Percentiles rank a stretch among this genome's conserved stretches.
Evolutionary conservation across 2,329 filamentous ascomycete genomes (phyloP).

Genomic region (Verticillium alfalfae): DNA sequence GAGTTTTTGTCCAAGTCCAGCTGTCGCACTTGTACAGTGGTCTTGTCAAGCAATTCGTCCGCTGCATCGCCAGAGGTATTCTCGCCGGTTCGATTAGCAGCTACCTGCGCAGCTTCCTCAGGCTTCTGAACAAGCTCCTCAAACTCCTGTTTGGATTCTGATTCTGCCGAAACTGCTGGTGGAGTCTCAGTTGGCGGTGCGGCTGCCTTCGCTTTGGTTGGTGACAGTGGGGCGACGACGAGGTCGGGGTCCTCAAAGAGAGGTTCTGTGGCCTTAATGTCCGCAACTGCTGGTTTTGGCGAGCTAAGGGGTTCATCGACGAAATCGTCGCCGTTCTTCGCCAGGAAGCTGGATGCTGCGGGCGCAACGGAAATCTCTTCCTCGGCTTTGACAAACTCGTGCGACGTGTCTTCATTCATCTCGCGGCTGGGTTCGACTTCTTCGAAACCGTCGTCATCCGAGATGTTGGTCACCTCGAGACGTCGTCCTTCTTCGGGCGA

Average conservation of each 20-base stretch:
- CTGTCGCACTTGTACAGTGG: background rate
- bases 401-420: constrained; percentile 66
- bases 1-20: background rate
- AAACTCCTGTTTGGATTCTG: constrained; percentile 3
- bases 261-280: constrained; percentile 46
- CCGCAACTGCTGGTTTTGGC: constrained; percentile 56
- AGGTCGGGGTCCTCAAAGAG: constrained; percentile 52
- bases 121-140: background rate
- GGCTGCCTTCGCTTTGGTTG: constrained; percentile 29
- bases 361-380: constrained; percentile 37
- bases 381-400: constrained; percentile 60
- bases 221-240: constrained; percentile 53
- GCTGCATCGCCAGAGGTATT: background rate
- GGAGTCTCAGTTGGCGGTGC: constrained; percentile 8
- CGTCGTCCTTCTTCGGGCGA: constrained; percentile 59
- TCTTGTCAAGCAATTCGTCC: background rate
- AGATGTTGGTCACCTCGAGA: constrained; percentile 73
- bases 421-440: constrained; percentile 70
- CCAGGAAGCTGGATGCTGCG: constrained; percentile 21
- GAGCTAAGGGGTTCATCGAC: constrained; percentile 74
- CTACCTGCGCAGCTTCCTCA: background rate
- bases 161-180: background rate
- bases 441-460: constrained; percentile 90
- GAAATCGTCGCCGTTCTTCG: constrained; percentile 65
- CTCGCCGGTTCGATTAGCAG: background rate